Conservation (phyloP, 768 basidiomycete genomes). For the Cyathus striatus region DNA sequence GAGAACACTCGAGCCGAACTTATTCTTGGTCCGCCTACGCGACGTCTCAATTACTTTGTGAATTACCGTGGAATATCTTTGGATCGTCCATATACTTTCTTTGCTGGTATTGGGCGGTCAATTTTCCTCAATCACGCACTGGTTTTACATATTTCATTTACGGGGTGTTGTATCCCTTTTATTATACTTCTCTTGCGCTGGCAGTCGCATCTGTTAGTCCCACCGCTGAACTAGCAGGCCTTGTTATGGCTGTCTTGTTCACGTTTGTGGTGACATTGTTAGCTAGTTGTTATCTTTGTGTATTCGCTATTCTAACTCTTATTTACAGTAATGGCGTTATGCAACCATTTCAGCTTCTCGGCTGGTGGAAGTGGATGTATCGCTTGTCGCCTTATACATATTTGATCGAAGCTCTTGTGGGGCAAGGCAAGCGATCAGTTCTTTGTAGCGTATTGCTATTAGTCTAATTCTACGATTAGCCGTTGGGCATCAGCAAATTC, state of each 20-base stretch:
- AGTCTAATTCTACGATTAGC: conserved; percentile 29
- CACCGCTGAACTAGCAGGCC: conserved; percentile 51
- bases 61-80: conserved; percentile 62
- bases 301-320: conserved; percentile 5
- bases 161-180: conserved; percentile 54
- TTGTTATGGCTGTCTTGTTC: conserved; percentile 55
- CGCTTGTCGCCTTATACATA: conserved; percentile 47
- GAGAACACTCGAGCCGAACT: conserved; percentile 61
- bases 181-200: conserved; percentile 60
- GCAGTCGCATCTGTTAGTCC: conserved; percentile 59
- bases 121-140: conserved; percentile 45
- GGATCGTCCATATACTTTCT: conserved; percentile 59
- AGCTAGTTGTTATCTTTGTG: conserved; percentile 14
- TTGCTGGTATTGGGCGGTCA: conserved; percentile 75
- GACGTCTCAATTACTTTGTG: conserved; percentile 49
- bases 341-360: conserved; percentile 56
- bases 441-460: not conserved
- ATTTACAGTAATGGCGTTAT: conserved; percentile 53
- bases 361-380: conserved; percentile 77
- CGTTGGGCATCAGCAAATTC: conserved; percentile 41
- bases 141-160: conserved; percentile 57
- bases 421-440: conserved; percentile 31
- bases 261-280: conserved; percentile 63
- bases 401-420: conserved; percentile 45
- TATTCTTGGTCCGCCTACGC: conserved; percentile 62